Evolutionary conservation across 2,329 filamentous ascomycete genomes (phyloP).

Genomic region (Leptographium galeiforme): DNA sequence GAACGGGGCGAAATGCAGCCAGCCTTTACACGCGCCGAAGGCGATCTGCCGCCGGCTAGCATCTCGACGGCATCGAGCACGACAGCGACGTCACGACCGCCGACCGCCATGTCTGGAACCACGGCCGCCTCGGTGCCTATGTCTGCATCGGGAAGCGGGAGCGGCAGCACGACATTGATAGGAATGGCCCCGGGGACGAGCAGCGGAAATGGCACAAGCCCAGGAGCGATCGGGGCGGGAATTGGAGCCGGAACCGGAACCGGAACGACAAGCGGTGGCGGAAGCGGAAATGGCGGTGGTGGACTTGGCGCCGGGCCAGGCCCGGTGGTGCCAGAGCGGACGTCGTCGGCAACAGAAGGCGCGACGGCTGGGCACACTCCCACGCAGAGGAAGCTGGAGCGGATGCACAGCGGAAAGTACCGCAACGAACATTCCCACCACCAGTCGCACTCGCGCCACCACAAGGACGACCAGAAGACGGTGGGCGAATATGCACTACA

Average conservation of each 20-base stretch:
- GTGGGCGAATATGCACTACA: slow-evolving; percentile 97
- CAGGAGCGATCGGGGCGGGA: too few species aligned
- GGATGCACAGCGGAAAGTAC: slow-evolving; percentile 50
- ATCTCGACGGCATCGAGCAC: slow-evolving; percentile 2
- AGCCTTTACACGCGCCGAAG: slow-evolving; percentile 30
- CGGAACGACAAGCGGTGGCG: background rate
- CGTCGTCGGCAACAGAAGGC: slow-evolving; percentile 31
- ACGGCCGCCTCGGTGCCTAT: background rate
- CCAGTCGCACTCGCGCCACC: slow-evolving; percentile 59
- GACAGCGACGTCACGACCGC: slow-evolving; percentile 14
- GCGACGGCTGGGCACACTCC: slow-evolving; percentile 21
- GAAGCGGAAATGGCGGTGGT: background rate
- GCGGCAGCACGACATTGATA: background rate
- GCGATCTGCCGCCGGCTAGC: slow-evolving; percentile 19
- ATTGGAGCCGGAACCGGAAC: background rate
- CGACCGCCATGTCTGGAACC: too few species aligned
- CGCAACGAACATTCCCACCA: slow-evolving; percentile 62
- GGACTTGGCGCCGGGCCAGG: background rate
- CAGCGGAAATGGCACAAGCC: too few species aligned
- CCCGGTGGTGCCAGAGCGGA: slow-evolving; percentile 27
- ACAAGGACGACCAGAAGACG: slow-evolving; percentile 69
- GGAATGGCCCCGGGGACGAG: background rate
- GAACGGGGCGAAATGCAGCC: slow-evolving; percentile 38
- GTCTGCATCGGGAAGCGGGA: background rate
- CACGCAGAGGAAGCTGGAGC: slow-evolving; percentile 41